These are phyloP conservation scores for Ajuga reptans DNA, from an alignment of 305 asterid genomes.

Conservation along the genomic window DNA sequence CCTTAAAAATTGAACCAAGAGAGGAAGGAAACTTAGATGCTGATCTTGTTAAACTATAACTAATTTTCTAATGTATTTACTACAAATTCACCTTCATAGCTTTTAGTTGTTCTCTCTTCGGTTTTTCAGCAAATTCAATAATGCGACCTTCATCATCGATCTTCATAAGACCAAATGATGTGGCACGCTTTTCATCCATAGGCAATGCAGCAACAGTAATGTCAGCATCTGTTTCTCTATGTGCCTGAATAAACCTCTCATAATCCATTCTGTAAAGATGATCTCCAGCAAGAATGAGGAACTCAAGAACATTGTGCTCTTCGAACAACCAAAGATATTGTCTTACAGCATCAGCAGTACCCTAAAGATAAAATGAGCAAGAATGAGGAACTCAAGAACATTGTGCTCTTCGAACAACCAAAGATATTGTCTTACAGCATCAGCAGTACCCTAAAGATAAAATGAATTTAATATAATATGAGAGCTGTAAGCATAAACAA, in stretches of 20 bases:
- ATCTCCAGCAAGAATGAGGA: conserved; percentile 82
- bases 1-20: conserved; percentile 33
- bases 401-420: conserved; percentile 92
- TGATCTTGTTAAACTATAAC: neutral
- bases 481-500: neutral
- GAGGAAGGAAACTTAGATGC: conserved; percentile 9
- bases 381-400: conserved; percentile 68
- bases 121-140: conserved; percentile 84
- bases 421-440: conserved; percentile 82
- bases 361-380: conserved; percentile 92
- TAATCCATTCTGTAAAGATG: conserved; percentile 94
- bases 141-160: conserved; percentile 90
- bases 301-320: conserved; percentile 79
- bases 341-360: conserved; percentile 95
- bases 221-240: conserved; percentile 90
- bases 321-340: conserved; percentile 86
- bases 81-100: conserved; percentile 57
- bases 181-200: conserved; percentile 84
- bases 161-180: conserved; percentile 90
- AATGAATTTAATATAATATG: neutral
- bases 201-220: conserved; percentile 91
- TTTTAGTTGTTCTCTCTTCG: conserved; percentile 76
- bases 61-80: neutral
- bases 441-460: conserved; percentile 75
- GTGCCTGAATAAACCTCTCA: conserved; percentile 87